A percentile compares a stretch with the other conserved stretches of the same genome.
phyloP scores from a whole-genome alignment of 768 basidiomycete species.

The Pleurotus citrinopileatus region DNA sequence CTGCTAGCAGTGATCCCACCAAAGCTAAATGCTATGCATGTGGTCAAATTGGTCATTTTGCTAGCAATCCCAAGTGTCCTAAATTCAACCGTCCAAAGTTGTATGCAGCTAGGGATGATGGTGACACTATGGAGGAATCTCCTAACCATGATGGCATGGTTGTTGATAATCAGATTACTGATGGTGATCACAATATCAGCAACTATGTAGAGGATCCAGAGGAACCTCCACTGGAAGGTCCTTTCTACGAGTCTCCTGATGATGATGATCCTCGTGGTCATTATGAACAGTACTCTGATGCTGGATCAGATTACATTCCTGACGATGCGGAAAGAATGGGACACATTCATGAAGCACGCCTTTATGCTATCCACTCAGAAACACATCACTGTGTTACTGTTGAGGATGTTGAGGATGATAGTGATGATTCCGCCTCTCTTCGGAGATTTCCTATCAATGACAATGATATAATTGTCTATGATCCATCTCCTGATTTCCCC shows the following conservation, averaged over 20 bases:
- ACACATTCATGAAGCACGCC: not conserved
- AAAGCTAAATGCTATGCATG: not conserved
- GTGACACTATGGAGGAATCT: not conserved
- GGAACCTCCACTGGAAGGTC: not conserved
- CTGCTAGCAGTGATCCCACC: not conserved
- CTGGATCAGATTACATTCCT: not conserved
- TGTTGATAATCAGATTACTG: not conserved
- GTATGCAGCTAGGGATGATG: not conserved
- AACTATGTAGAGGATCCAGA: not conserved
- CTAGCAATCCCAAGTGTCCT: not conserved
- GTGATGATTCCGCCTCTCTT: not conserved
- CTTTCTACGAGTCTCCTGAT: not conserved
- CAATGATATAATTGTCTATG: no score
- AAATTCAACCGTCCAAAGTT: not conserved
- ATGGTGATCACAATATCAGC: not conserved
- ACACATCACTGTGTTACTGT: not conserved
- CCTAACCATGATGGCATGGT: not conserved
- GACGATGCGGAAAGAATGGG: no score
- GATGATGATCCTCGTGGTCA: not conserved
- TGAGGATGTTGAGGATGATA: not conserved
- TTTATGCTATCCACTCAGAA: not conserved
- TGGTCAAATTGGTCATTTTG: not conserved
- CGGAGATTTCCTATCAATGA: no score
- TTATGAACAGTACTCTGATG: not conserved
- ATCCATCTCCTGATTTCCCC: no score